phyloP scores from a whole-genome alignment of 331 rosid species.

The Quercus lobata region DNA sequence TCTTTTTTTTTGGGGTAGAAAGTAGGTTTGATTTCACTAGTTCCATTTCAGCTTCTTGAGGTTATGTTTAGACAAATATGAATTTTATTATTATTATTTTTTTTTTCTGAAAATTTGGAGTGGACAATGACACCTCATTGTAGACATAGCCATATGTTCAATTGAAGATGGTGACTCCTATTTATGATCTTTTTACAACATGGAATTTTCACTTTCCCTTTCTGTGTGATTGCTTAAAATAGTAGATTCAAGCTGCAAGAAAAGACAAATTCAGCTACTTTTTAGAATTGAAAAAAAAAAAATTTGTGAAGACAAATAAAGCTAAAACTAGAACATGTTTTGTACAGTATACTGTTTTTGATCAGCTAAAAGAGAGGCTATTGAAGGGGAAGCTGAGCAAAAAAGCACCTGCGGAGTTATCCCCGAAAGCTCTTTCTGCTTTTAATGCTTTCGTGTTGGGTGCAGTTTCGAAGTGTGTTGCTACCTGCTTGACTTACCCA shows the following conservation, averaged over 20 bases:
- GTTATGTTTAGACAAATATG: not conserved
- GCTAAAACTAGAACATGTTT: constrained; percentile 14
- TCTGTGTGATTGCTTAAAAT: not conserved
- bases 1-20: too few species aligned
- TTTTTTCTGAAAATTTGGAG: not conserved
- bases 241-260: not conserved
- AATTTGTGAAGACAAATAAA: not conserved
- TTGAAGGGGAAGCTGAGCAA: constrained; percentile 46
- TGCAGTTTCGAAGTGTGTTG: constrained; percentile 89
- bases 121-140: not conserved
- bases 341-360: constrained; percentile 80
- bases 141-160: not conserved
- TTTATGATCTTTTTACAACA: not conserved
- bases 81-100: not conserved
- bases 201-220: not conserved
- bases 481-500: constrained; percentile 93
- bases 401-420: constrained; percentile 43
- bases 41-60: not conserved
- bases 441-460: constrained; percentile 77
- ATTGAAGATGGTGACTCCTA: not conserved
- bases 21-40: not conserved
- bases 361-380: constrained; percentile 78
- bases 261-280: constrained; percentile 9
- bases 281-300: too few species aligned
- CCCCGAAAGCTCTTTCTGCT: constrained; percentile 85